phyloP scores from a whole-genome alignment of 495 filamentous ascomycete species.

The Cryomyces minteri region DNA sequence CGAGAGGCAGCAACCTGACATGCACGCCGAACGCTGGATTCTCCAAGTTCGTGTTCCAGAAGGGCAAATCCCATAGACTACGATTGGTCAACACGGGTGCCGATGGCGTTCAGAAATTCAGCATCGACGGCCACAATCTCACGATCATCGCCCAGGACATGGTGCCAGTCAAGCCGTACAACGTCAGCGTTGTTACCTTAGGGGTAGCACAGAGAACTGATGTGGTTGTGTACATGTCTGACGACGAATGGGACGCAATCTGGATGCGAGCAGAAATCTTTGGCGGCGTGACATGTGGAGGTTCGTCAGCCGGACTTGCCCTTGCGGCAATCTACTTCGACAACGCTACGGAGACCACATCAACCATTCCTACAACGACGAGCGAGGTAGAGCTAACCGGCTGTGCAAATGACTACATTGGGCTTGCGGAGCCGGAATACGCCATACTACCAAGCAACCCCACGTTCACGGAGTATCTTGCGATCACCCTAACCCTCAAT shows the following conservation, averaged over 20 bases:
- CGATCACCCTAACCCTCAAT: constrained; percentile 3
- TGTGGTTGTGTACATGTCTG: constrained; percentile 24
- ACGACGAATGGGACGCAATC: constrained; percentile 16
- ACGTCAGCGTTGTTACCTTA: constrained; percentile 10
- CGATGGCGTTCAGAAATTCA: constrained; percentile 29
- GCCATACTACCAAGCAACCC: constrained; percentile 3
- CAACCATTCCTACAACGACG: constrained; percentile 1
- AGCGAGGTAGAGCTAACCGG: neutral
- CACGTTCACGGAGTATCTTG: constrained; percentile 3
- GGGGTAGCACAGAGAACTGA: constrained; percentile 20
- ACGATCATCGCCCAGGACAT: constrained; percentile 26
- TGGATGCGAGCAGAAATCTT: constrained; percentile 30
- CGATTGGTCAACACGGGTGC: constrained; percentile 51
- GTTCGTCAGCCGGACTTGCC: neutral
- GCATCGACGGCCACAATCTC: constrained; percentile 24
- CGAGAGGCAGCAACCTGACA: constrained; percentile 16
- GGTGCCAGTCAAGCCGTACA: constrained; percentile 23
- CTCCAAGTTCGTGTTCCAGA: constrained; percentile 22
- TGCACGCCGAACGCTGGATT: constrained; percentile 18
- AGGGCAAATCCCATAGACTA: constrained; percentile 41
- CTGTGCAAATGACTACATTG: constrained; percentile 5
- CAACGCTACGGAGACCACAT: neutral
- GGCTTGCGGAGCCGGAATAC: constrained; percentile 1
- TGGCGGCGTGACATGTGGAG: constrained; percentile 3
- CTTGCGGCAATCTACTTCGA: constrained; percentile 11